Evolutionary conservation across 805 yeast genomes (phyloP), one percentile per base, ranked within the genome.

Genomic region (Millerago galiae): DNA sequence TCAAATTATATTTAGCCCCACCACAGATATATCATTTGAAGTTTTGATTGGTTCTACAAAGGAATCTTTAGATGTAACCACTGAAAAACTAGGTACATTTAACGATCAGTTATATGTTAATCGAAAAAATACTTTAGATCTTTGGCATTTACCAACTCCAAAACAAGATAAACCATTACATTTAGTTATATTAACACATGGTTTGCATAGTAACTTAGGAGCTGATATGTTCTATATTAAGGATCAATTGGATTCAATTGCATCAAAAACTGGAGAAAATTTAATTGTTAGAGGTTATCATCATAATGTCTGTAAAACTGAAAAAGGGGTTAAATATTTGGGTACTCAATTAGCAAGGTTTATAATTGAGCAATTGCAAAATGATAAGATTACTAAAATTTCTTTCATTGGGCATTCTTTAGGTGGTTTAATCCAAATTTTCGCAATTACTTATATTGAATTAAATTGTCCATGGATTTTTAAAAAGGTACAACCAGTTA

Each of bases 361-460:
- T 54, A 67, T 84, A 25, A 66, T 81, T 0, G 55, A 65, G 27
- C 80, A 75, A 17, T 53, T 70, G 1, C n/a, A 35, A 15, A 64
- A 68, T 41, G 72, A 69, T 4, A 52, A 64, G 2, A 70, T 80
- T 0, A 44, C 46, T 1, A 77, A 74, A 47, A 76, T 85, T 8
- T 84, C 95, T 1, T 84, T 85, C 53, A 66, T 85, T 35, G 89
- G 85, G 7, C 99, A 93, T 62, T 91, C 98, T 0, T 66, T 93
- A 21, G 99, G 99, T 14, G 95, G 95, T 0, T 61, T 81, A 34
- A 76, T 81, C 4, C 95, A 85, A 58, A 74, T 88, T 0, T 85
- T 84, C 62, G 82, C 91, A 2, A 73, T 85, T 29, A 85, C 90
- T 0, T 85, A 83, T 54, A 68, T 85, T 30, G 73, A 75, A 40